Evolutionary conservation across 768 basidiomycete species (phyloP), one percentile per base, ranked within the genome.

Genomic region (Serendipita indica): DNA sequence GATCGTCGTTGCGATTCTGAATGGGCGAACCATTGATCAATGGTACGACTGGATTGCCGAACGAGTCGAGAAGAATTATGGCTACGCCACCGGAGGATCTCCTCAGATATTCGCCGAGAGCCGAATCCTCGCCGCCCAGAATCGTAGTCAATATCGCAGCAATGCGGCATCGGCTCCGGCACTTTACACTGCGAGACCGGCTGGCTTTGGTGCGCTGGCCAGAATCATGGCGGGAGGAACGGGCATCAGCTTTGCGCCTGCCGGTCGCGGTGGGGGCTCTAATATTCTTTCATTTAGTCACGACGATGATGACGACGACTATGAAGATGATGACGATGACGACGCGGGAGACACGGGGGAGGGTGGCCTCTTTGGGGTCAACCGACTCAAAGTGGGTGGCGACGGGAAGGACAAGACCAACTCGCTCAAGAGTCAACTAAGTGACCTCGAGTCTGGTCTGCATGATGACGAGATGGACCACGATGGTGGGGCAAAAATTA

Each of bases 21-120:
- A 86, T 62, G 93, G 89, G 37, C 81, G 82, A 61, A 87, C 89
- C n/a, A 80, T 84, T 69, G 85, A 88, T 63, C 82, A 92, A 67
- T 98, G 96, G 96, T 87, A 88, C 66, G 68, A 77, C 34, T 97
- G 94, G 94, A 70, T 99, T 60, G 79, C 75, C 45, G 80, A 90
- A 54, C 82, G 93, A 35, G 87, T 93, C 46, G 77, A 89, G 67
- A 76, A 75, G 20, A 74, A 79, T 39, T 77, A 83, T 66, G 91
- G 91, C 16, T 86, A 84, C 69, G 67, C 74, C 32, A 97, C 94
- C 1, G 77, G 73, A 22, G 69, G 76, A 18, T 74, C 85, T 4
- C 89, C 90, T 2, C 82, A 87, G 64, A 76, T 96, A 16, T 92
- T 89, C 69, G 72, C 85, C 1, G 71, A 76, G 60, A 78, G 74